phyloP scores from a whole-genome alignment of 768 basidiomycete genomes.

The Dendrothele bispora region DNA sequence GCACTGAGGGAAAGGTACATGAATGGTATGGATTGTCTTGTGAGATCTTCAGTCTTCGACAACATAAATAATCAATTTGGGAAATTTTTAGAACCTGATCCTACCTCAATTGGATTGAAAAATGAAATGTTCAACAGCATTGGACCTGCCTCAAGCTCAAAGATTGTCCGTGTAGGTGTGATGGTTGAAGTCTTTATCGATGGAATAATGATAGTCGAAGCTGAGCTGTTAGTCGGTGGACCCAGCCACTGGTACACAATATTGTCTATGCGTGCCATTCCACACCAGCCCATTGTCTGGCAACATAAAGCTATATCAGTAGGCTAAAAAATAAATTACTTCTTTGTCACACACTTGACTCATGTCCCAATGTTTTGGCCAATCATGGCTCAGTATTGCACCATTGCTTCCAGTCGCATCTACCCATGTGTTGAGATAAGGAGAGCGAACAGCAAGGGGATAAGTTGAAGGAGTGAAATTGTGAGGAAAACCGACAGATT shows the following conservation, averaged over 20 bases:
- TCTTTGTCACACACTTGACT: constrained; percentile 8
- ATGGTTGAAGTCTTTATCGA: constrained; percentile 8
- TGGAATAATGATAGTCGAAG: background rate
- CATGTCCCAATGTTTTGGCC: constrained; percentile 17
- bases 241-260: constrained; percentile 12
- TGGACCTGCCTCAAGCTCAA: constrained; percentile 50
- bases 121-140: constrained; percentile 52
- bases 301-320: no score
- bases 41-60: no score
- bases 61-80: no score
- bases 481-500: no score
- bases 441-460: constrained; percentile 25
- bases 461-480: constrained; percentile 17
- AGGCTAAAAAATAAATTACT: no score
- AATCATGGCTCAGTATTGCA: constrained; percentile 5
- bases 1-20: no score
- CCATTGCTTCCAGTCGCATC: background rate
- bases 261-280: constrained; percentile 13
- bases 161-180: constrained; percentile 26
- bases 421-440: constrained; percentile 20
- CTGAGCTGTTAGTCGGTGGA: no score
- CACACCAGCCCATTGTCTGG: constrained; percentile 14
- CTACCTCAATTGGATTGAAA: constrained; percentile 36
- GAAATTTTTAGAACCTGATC: no score
- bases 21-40: no score